Base-by-base conservation (phyloP, 2,329 filamentous ascomycete species). In the Nigrospora sphaerica region DNA sequence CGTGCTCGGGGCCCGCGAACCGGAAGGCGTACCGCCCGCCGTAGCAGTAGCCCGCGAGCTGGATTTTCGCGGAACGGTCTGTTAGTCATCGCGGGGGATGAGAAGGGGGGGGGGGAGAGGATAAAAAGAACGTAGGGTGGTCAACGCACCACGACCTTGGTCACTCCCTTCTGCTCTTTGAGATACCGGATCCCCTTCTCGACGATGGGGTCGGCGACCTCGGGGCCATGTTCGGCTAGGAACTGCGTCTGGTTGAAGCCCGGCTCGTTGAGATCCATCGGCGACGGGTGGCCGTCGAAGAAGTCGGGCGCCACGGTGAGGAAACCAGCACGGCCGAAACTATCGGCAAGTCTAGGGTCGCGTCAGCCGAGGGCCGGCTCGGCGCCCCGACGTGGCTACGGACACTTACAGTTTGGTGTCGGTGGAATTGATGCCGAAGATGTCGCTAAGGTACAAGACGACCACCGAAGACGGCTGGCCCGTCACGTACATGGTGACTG, bases 1-100 rank as follows among this genome's bases (percentile, higher is more conserved):
- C 71, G 46, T 71, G 68, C n/a, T 72, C 74, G 38, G 64, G 60
- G 36, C 69, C 72, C 23, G 80, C 64, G 57, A 71, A 77, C 46
- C 81, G 68, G 47, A 75, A 74, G 6, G 76, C 64, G 52, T 75
- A 78, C 37, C 77, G 78, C 14, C 77, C 81, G 2, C 83, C 82
- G 55, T 81, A 85, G 62, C 82, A 85, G 62, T 85, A 85, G 3
- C 81, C 82, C 0, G 77, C 75, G 2, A 70, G 38, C 46, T 48
- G 32, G 12, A n/a, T 16, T 14, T 14, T 6, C 4, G 4, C n/a
- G 33, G 10, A 35, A 4, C 12, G 33, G n/a, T 35, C 4, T 7
- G 14, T 42, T 16, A 39, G 37, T 40, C 11, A 18, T 9, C 14
- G 12, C 32, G 13, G 16, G 7, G 19, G 19, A 23, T 4, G 4